Evolutionary conservation across 2,329 filamentous ascomycete species (phyloP).

Genomic region (Ascochyta rabiei): DNA sequence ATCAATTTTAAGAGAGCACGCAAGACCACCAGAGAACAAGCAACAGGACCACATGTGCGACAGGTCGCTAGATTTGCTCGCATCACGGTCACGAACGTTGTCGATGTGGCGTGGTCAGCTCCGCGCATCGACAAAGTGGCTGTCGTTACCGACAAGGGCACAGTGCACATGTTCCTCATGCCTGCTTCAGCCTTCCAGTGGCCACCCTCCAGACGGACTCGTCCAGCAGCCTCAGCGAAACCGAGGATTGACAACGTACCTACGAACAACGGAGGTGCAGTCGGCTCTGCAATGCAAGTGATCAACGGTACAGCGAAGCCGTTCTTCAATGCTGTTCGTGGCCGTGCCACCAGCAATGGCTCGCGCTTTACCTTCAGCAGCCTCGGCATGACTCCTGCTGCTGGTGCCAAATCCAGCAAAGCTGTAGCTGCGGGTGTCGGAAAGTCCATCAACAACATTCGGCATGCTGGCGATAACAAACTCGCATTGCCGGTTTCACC

Average conservation of each 20-base stretch:
- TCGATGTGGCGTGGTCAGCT: conserved; percentile 87
- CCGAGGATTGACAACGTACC: conserved; percentile 42
- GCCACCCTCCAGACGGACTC: conserved; percentile 70
- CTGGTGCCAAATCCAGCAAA: conserved; percentile 69
- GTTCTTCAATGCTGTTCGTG: conserved; percentile 46
- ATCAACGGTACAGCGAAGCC: conserved; percentile 52
- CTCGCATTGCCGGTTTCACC: conserved; percentile 68
- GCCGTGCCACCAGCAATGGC: conserved; percentile 39
- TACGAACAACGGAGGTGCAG: conserved; percentile 40
- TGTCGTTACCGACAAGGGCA: conserved; percentile 93
- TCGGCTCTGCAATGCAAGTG: conserved; percentile 51
- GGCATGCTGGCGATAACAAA: conserved; percentile 77
- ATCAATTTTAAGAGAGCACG: conserved; percentile 54
- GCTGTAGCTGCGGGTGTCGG: conserved; percentile 76
- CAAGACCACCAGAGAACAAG: conserved; percentile 38
- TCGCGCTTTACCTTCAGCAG: conserved; percentile 46
- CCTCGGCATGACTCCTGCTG: conserved; percentile 49
- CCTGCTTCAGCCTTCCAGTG: conserved; percentile 82
- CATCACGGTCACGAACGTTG: conserved; percentile 87
- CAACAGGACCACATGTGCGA: conserved; percentile 63
- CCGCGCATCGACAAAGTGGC: conserved; percentile 83
- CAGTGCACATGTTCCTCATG: conserved; percentile 89
- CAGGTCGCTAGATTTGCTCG: conserved; percentile 88
- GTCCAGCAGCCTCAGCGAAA: conserved; percentile 33
- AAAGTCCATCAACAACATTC: conserved; percentile 72